Evolutionary conservation across 495 filamentous ascomycete species (phyloP).

Genomic region (Ramalina intermedia): DNA sequence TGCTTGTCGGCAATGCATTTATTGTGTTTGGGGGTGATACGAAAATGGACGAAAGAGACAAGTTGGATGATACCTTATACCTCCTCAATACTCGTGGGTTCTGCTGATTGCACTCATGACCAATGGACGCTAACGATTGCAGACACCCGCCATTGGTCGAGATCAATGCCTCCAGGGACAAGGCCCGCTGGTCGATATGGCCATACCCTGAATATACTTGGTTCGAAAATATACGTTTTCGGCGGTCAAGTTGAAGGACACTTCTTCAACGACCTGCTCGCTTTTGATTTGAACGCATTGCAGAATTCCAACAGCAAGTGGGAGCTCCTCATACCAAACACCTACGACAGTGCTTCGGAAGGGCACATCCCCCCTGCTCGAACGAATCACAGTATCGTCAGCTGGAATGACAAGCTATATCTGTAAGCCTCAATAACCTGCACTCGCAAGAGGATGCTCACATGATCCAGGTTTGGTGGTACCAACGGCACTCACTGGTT

Average conservation of each 20-base stretch:
- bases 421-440: slow-evolving; percentile 44
- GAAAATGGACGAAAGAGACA: slow-evolving; percentile 83
- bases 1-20: slow-evolving; percentile 95
- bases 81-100: slow-evolving; percentile 90
- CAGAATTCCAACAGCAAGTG: slow-evolving; percentile 80
- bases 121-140: slow-evolving; percentile 35
- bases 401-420: slow-evolving; percentile 85
- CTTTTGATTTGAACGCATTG: slow-evolving; percentile 89
- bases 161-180: slow-evolving; percentile 69
- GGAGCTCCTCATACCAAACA: slow-evolving; percentile 76
- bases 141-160: slow-evolving; percentile 85
- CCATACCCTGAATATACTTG: slow-evolving; percentile 88
- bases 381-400: slow-evolving; percentile 89
- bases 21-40: slow-evolving; percentile 99
- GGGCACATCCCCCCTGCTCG: slow-evolving; percentile 73
- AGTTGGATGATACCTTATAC: slow-evolving; percentile 89
- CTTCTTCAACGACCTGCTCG: slow-evolving; percentile 96
- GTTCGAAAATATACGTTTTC: slow-evolving; percentile 93
- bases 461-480: slow-evolving; percentile 63
- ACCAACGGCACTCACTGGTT: slow-evolving; percentile 93
- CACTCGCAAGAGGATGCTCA: slow-evolving; percentile 5
- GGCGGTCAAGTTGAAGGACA: slow-evolving; percentile 94
- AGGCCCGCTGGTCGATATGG: slow-evolving; percentile 87
- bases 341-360: slow-evolving; percentile 47
- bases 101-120: background rate